Base-by-base conservation (phyloP, 306 rosid genomes). In the Lablab purpureus region DNA sequence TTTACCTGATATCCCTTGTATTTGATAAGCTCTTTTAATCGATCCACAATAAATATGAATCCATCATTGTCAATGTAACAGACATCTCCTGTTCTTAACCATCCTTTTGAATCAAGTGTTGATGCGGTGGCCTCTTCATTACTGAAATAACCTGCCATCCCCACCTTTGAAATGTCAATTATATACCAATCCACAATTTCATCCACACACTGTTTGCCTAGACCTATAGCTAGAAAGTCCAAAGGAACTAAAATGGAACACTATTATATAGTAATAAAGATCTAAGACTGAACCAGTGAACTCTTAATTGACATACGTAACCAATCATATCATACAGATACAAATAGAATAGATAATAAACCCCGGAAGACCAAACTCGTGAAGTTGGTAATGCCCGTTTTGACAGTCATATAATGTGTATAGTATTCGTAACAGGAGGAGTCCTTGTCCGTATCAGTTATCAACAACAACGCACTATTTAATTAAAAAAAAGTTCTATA, bases 1-100 rank as follows among this genome's bases (percentile, higher is more conserved):
- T 65, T 70, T 63, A 93, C 99, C 97, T 94, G 99, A 88, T 89
- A 92, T 34, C 97, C 99, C 84, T 92, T 91, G 86, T 94, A 94
- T 56, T 94, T 94, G 18, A 94, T 94, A 13, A 94, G 95, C 89
- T 94, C 99, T 77, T 94, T 94, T 79, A 94, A 67, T 59, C 99
- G 83, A 86, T 94, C 99, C 3, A 94, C 97, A 32, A 94, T 83
- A 68, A 94, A 94, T 76, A 94, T 78, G 78, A 85, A 92, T n/a
- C 99, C 97, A 75, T 92, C 97, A 15, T 54, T 86, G 64, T 94
- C 97, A 10, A 94, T 81, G 77, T 86, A 92, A 85, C 99, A 94
- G 30, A 92, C 80, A 80, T 94, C 99, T 12, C 99, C 97, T 9
- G 99, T 92, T 84, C 88, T 94, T 74, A 94, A 76, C 99, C 99